A percentile compares a stretch with the other conserved stretches of the same genome.
Evolutionary conservation across 768 basidiomycete species (phyloP).

Genomic region (Daedaleopsis sinensis): DNA sequence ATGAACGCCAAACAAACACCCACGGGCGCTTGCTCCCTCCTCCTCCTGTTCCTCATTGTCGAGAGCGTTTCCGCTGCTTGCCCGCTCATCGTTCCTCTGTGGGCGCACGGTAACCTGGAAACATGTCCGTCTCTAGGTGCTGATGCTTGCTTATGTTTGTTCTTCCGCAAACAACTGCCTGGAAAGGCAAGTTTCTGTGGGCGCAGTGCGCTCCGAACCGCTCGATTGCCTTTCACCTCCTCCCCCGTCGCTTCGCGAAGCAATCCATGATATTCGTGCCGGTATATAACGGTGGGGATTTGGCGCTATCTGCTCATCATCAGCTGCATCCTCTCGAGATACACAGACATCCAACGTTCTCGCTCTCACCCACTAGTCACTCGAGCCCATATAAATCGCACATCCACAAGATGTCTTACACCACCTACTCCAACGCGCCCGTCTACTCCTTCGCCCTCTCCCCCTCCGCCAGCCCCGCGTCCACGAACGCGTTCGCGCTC

Average conservation of each 20-base stretch:
- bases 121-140: not conserved
- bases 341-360: constrained; percentile 4
- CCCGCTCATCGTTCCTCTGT: too few relatives aligned
- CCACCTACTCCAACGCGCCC: constrained; percentile 9
- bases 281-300: constrained; percentile 8
- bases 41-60: constrained; percentile 8
- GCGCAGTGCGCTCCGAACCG: not conserved
- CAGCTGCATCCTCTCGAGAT: constrained; percentile 3
- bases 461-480: constrained; percentile 18
- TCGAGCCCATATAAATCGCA: too few relatives aligned
- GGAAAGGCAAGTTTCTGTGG: constrained; percentile 4
- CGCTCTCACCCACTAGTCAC: constrained; percentile 1
- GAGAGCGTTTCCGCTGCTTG: not conserved
- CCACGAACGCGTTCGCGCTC: constrained; percentile 24
- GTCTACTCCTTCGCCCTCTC: constrained; percentile 21
- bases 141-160: constrained; percentile 5
- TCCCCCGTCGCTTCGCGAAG: not conserved
- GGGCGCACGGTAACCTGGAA: too few relatives aligned
- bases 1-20: too few relatives aligned
- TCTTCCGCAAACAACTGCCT: constrained; percentile 3
- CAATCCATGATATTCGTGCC: not conserved
- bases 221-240: constrained; percentile 6
- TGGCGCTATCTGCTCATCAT: not conserved
- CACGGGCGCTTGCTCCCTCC: too few relatives aligned
- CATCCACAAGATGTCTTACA: constrained; percentile 18